Evolutionary conservation across 768 basidiomycete species (phyloP).

Genomic region (Suillus sp.): DNA sequence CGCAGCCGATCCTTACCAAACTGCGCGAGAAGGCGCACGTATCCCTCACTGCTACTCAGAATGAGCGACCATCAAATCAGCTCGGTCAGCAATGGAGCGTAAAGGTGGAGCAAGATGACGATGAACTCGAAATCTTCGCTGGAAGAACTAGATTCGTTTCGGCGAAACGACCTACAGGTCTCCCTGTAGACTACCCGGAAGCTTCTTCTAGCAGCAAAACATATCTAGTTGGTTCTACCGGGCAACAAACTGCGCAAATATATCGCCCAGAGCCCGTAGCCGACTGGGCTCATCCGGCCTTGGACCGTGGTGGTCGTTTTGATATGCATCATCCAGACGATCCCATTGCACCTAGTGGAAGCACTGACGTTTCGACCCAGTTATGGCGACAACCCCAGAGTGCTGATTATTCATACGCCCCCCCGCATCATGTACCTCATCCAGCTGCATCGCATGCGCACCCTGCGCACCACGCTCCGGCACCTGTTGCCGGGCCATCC

Average conservation of each 20-base stretch:
- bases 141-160: slow-evolving; percentile 67
- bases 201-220: neutral
- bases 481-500: slow-evolving; percentile 19
- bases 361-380: slow-evolving; percentile 11
- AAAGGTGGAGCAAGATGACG: slow-evolving; percentile 53
- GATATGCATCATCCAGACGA: neutral
- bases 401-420: slow-evolving; percentile 31
- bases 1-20: slow-evolving; percentile 59
- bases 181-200: slow-evolving; percentile 7
- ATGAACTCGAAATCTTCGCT: slow-evolving; percentile 70
- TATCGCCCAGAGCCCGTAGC: neutral
- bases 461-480: slow-evolving; percentile 23
- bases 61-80: slow-evolving; percentile 33
- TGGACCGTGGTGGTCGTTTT: neutral
- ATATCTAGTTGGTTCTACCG: neutral
- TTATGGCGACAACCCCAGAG: slow-evolving; percentile 33
- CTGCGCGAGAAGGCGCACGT: slow-evolving; percentile 68
- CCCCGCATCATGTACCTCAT: slow-evolving; percentile 20
- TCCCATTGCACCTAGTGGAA: neutral
- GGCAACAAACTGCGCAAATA: neutral
- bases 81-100: slow-evolving; percentile 51
- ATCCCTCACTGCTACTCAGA: slow-evolving; percentile 47
- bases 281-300: slow-evolving; percentile 7
- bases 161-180: slow-evolving; percentile 38
- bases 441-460: slow-evolving; percentile 15